Evolutionary conservation across 164 flowering plant genomes (phyloP), one percentile per base, ranked within the genome.

Genomic region (Paratinospora sagittata): DNA sequence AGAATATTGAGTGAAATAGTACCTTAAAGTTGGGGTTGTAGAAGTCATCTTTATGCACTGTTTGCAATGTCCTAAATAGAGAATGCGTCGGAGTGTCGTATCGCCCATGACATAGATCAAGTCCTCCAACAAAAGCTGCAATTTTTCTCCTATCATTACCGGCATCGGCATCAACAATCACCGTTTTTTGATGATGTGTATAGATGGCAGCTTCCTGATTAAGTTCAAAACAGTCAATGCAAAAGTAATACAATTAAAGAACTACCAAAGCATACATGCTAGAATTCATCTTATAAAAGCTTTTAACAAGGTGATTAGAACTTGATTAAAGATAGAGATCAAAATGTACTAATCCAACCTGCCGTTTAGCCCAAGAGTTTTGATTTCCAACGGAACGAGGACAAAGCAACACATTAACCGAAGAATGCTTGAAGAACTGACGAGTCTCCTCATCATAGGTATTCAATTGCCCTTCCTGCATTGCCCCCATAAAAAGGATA

Each of bases 381-480:
- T 85, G 77, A 73, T 95, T 95, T 79, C 96, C 97, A 63, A 94
- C 97, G 71, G 76, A 76, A 16, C 98, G 90, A 34, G 97, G 91
- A 77, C 93, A 89, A 66, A 92, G 99, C 69, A 92, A 77, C 74
- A 95, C 99, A 67, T 89, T 90, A 27, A 95, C 99, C 1, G 97
- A 95, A 9, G 99, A 95, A 58, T 92, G 85, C 81, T 95, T 95
- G 78, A 95, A 92, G 78, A 89, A 92, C 19, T 85, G 88, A 30
- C 91, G 90, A 65, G 96, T 94, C 83, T 92, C 98, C 81, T 94
- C 98, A 80, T 95, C 98, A 85, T 96, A 95, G 64, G 99, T 96
- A 76, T 72, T 74, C 98, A 93, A 91, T 36, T 93, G 74, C 47
- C 99, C 99, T 81, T 87, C 96, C 97, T 94, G 82, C 77, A 80